A percentile compares a stretch with the other conserved stretches of the same genome.
phyloP scores from a whole-genome alignment of 805 yeast species.

The Yarrowia keelungensis region DNA sequence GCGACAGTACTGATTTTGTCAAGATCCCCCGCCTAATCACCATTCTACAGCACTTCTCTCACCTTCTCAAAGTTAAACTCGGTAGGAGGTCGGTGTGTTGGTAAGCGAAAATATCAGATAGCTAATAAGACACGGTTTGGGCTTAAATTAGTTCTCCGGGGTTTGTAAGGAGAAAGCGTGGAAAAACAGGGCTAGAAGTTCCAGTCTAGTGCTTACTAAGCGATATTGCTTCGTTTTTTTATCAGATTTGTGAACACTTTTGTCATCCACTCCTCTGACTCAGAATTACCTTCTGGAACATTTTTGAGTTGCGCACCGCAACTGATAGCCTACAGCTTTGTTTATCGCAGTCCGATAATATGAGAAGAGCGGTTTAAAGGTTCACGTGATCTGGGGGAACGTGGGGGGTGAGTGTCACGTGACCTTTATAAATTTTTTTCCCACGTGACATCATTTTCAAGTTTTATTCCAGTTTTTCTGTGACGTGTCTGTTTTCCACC shows the following conservation, averaged over 20 bases:
- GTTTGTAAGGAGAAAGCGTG: too few relatives aligned
- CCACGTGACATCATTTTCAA: not conserved
- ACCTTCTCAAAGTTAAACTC: not conserved
- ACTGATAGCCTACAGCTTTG: conserved; percentile 6
- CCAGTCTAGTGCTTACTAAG: too few relatives aligned
- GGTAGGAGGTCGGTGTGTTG: conserved; percentile 10
- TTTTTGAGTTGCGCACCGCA: not conserved
- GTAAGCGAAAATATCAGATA: conserved; percentile 4
- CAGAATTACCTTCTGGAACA: conserved; percentile 3
- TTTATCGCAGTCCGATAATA: conserved; percentile 10
- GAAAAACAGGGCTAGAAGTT: too few relatives aligned
- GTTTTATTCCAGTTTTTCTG: not conserved
- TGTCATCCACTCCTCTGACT: too few relatives aligned
- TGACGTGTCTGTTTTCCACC: not conserved
- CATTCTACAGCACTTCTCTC: not conserved
- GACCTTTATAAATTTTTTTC: not conserved
- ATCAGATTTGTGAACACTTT: too few relatives aligned
- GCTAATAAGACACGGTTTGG: not conserved
- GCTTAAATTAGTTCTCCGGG: not conserved
- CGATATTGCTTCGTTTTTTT: not conserved
- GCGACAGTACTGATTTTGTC: too few relatives aligned
- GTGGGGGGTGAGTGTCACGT: not conserved
- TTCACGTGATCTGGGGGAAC: too few relatives aligned
- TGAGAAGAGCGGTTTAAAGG: too few relatives aligned
- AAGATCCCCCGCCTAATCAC: not conserved